These are phyloP conservation scores for Kodamaea leandrae DNA, from an alignment of 805 yeast species.

Conservation along the genomic window DNA sequence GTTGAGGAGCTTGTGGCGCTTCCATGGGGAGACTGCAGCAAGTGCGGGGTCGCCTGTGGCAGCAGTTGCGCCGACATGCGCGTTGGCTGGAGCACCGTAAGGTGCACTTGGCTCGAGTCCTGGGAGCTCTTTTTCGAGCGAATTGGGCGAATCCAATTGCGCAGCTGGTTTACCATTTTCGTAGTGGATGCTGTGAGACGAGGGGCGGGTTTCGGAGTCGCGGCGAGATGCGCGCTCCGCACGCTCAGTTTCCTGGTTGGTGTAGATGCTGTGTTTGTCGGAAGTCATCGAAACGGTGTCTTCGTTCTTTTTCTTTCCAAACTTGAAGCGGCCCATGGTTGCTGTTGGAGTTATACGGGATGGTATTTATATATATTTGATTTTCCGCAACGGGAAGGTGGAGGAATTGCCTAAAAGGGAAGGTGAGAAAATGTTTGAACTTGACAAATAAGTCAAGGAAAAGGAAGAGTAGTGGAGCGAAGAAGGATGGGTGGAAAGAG, in stretches of 20 bases:
- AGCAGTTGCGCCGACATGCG: neutral
- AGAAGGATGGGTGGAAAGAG: neutral
- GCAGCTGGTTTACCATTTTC: neutral
- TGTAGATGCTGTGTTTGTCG: conserved; percentile 9
- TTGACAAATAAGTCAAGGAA: conserved; percentile 1
- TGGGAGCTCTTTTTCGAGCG: neutral
- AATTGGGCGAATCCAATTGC: neutral
- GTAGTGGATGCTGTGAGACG: neutral
- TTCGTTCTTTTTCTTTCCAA: conserved; percentile 42
- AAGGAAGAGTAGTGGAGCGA: neutral
- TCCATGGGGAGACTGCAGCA: conserved; percentile 51
- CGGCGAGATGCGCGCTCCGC: conserved; percentile 12
- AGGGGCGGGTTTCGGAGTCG: conserved; percentile 1
- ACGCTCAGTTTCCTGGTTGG: neutral
- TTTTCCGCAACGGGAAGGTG: neutral
- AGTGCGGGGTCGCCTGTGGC: conserved; percentile 2
- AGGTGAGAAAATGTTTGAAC: neutral
- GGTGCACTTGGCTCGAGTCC: too few species aligned
- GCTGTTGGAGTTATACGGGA: neutral
- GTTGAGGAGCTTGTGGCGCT: conserved; percentile 54
- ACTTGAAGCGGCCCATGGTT: conserved; percentile 56
- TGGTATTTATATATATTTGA: neutral
- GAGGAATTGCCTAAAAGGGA: neutral
- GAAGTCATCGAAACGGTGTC: conserved; percentile 18
- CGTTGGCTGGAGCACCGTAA: too few species aligned